These are phyloP conservation scores for Pittosporum tobira DNA, from an alignment of 129 eudicot species.

Conservation along the genomic window DNA sequence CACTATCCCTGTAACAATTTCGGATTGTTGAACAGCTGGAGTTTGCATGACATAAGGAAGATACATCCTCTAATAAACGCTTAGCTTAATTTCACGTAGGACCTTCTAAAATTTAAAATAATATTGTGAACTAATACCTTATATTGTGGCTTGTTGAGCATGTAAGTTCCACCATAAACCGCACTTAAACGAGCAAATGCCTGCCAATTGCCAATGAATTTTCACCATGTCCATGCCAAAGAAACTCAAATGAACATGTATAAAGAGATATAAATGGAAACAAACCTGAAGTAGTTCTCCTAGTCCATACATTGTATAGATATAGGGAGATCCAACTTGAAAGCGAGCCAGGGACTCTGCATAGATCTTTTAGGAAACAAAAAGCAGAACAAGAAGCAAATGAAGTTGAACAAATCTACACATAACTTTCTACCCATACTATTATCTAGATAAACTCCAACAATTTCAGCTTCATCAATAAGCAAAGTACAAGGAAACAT, in stretches of 20 bases:
- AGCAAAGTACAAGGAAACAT: constrained; percentile 3
- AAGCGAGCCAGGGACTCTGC: constrained; percentile 94
- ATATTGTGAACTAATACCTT: constrained; percentile 35
- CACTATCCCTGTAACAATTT: not conserved
- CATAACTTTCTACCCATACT: not conserved
- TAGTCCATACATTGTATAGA: constrained; percentile 87
- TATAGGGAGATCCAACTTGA: constrained; percentile 82
- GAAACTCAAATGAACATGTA: not conserved
- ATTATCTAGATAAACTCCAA: not conserved
- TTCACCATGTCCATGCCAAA: not conserved
- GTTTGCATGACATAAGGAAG: too few relatives aligned
- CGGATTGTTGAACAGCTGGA: not conserved
- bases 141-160: constrained; percentile 91
- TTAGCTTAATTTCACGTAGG: not conserved
- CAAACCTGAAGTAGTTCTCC: constrained; percentile 97
- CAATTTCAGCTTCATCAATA: not conserved
- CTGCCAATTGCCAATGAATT: constrained; percentile 24
- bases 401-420: constrained; percentile 3
- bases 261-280: constrained; percentile 1
- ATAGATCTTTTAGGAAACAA: constrained; percentile 52
- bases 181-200: constrained; percentile 98
- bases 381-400: constrained; percentile 1
- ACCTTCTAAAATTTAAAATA: not conserved
- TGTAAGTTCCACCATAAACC: constrained; percentile 98
- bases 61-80: not conserved